Percentiles rank a stretch among this genome's conserved stretches.
These are phyloP conservation scores for Eucalyptus pauciflora DNA, from an alignment of 345 rosid species.

Conservation along the genomic window DNA sequence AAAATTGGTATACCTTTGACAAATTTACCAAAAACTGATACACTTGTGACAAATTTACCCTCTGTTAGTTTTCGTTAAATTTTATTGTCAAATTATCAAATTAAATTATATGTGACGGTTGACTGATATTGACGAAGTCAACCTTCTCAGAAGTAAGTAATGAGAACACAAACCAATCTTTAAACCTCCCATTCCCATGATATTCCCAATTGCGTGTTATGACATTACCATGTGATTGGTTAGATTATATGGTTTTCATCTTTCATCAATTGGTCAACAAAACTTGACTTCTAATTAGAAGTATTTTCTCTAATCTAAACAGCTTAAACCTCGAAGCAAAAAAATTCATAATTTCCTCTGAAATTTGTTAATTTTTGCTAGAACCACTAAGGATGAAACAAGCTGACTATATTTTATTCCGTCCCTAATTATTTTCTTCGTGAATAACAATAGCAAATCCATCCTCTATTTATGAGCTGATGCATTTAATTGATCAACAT, in stretches of 20 bases:
- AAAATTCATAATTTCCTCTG: neutral
- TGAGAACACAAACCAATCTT: neutral
- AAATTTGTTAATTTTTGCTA: neutral
- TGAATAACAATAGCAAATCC: neutral
- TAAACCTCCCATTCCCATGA: neutral
- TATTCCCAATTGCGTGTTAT: neutral
- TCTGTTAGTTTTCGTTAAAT: no score
- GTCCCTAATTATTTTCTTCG: neutral
- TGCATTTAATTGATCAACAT: neutral
- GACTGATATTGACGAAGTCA: neutral
- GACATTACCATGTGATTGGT: rapidly evolving
- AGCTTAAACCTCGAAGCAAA: neutral
- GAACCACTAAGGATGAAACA: neutral
- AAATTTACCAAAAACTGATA: no score
- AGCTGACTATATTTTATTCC: neutral
- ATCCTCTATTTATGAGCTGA: neutral
- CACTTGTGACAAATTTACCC: no score
- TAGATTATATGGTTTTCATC: neutral
- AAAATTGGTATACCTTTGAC: no score
- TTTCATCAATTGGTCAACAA: neutral
- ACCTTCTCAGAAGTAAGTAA: rapidly evolving
- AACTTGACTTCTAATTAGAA: no score
- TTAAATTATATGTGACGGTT: no score
- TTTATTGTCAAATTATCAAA: no score
- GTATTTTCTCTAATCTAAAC: neutral